Evolutionary conservation across 2,329 filamentous ascomycete genomes (phyloP).

Genomic region (Diplodia scrobiculata): DNA sequence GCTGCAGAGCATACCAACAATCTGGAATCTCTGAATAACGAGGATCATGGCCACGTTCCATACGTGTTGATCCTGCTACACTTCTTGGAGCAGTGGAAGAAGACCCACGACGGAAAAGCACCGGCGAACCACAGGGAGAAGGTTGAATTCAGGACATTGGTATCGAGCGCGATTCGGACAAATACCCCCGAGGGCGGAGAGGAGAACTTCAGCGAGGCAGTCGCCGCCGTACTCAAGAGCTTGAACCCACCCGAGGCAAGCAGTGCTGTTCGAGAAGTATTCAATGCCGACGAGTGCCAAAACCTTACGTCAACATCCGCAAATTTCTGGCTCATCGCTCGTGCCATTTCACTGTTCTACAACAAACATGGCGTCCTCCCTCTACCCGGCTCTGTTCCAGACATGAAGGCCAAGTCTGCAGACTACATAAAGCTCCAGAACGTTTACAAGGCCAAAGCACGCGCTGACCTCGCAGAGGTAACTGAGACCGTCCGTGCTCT

Average conservation of each 20-base stretch:
- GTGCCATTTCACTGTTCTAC: slow-evolving; percentile 77
- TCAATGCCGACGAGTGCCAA: slow-evolving; percentile 67
- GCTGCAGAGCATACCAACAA: slow-evolving; percentile 66
- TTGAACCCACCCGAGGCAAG: slow-evolving; percentile 69
- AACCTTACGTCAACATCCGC: slow-evolving; percentile 53
- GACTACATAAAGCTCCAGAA: slow-evolving; percentile 90
- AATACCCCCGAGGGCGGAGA: slow-evolving; percentile 82
- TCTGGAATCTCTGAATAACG: slow-evolving; percentile 69
- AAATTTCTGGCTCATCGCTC: slow-evolving; percentile 86
- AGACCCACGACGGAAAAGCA: slow-evolving; percentile 64
- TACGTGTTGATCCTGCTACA: slow-evolving; percentile 81
- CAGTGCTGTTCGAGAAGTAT: slow-evolving; percentile 72
- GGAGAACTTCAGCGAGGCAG: slow-evolving; percentile 95
- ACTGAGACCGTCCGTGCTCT: slow-evolving; percentile 62
- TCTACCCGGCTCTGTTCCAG: slow-evolving; percentile 81
- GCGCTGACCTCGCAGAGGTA: slow-evolving; percentile 75
- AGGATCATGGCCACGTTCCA: slow-evolving; percentile 89
- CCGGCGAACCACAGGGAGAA: slow-evolving; percentile 84
- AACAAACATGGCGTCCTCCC: slow-evolving; percentile 72
- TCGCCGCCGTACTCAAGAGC: slow-evolving; percentile 83
- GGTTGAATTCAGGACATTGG: slow-evolving; percentile 71
- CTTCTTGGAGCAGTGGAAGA: slow-evolving; percentile 80
- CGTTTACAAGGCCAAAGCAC: slow-evolving; percentile 87
- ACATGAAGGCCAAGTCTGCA: slow-evolving; percentile 94
- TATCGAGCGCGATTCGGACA: slow-evolving; percentile 68